Percentiles rank a stretch among this genome's conserved stretches.
Conservation (phyloP, 2,329 filamentous ascomycete genomes). For the Penicillium sp. region DNA sequence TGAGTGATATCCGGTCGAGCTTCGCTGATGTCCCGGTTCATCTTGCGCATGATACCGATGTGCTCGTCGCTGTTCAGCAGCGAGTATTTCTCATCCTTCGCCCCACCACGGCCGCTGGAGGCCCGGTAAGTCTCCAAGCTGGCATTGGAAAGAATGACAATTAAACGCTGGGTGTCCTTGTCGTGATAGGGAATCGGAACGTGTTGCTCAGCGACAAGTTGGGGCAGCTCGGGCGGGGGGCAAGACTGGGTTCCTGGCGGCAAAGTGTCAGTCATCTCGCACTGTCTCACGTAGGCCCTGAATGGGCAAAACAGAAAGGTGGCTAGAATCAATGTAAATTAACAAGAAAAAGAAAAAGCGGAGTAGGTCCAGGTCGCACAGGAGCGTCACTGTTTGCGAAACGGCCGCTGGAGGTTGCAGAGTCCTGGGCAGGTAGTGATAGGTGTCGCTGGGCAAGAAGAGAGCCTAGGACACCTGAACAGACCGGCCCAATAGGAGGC, state of each 20-base stretch:
- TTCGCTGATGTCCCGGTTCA: conserved; percentile 98
- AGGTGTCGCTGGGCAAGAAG: no score
- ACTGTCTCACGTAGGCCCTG: conserved; percentile 5
- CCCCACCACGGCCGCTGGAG: conserved; percentile 63
- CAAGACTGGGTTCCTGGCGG: conserved; percentile 83
- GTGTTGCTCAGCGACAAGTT: conserved; percentile 90
- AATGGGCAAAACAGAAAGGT: neutral
- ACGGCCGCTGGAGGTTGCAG: no score
- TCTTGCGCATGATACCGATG: conserved; percentile 98
- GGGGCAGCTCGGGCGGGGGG: conserved; percentile 83
- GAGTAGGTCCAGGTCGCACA: neutral
- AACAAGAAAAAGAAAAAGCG: neutral
- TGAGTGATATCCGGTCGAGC: conserved; percentile 97
- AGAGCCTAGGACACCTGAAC: no score
- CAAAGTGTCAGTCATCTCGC: conserved; percentile 29
- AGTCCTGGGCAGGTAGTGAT: no score
- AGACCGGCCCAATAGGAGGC: conserved; percentile 3
- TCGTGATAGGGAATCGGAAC: conserved; percentile 77
- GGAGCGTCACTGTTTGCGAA: neutral
- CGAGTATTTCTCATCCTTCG: conserved; percentile 88
- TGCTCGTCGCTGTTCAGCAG: conserved; percentile 98
- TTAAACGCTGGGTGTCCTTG: conserved; percentile 85
- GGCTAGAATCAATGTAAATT: neutral
- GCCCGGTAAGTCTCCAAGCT: conserved; percentile 97
- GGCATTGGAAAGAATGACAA: conserved; percentile 94